Conservation (phyloP, 257 asterid species). For the Leptodermis oblonga region DNA sequence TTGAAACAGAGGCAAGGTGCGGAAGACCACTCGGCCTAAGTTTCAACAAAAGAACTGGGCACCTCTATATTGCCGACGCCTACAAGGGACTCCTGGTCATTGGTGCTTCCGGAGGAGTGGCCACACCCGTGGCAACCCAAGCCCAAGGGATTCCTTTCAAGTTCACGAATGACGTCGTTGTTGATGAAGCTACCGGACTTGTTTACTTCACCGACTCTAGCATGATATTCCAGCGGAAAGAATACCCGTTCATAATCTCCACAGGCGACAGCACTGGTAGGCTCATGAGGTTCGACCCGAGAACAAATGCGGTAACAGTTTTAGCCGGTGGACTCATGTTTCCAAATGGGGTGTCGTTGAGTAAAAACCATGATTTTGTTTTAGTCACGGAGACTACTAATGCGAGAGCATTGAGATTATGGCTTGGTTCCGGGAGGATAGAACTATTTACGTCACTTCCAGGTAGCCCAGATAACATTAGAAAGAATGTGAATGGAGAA, state of each 20-base stretch:
- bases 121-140: constrained; percentile 36
- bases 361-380: constrained; percentile 39
- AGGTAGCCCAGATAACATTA: constrained; percentile 65
- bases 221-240: constrained; percentile 45
- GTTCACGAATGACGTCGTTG: too few species aligned
- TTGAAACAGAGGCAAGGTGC: constrained; percentile 42
- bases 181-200: constrained; percentile 34
- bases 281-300: constrained; percentile 46
- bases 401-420: constrained; percentile 35
- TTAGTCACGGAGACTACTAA: constrained; percentile 59
- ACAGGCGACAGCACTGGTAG: constrained; percentile 64
- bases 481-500: constrained; percentile 41
- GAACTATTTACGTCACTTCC: constrained; percentile 36
- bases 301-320: constrained; percentile 26
- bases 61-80: constrained; percentile 59
- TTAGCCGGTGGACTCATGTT: constrained; percentile 42
- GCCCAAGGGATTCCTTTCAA: constrained; percentile 43
- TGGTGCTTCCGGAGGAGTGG: constrained; percentile 56
- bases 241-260: constrained; percentile 26
- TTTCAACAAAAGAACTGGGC: constrained; percentile 40
- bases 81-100: constrained; percentile 64
- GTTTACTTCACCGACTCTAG: constrained; percentile 64
- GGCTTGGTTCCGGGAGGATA: constrained; percentile 38
- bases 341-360: constrained; percentile 71
- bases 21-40: constrained; percentile 76